phyloP scores from a whole-genome alignment of 371 early-diverging fungal species.

The Apophysomyces variabilis region DNA sequence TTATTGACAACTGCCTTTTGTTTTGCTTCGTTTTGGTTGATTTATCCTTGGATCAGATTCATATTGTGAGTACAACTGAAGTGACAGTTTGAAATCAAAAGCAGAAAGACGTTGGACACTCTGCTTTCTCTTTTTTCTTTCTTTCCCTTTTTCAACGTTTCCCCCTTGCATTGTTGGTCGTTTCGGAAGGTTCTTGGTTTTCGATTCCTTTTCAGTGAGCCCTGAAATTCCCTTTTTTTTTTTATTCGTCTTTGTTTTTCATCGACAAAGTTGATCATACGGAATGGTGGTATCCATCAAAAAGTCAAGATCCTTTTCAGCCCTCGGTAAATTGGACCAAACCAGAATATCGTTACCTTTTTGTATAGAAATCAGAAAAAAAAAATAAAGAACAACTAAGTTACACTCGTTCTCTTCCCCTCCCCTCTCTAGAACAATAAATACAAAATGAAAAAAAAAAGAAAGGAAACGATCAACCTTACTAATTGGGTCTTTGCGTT shows the following conservation, averaged over 20 bases:
- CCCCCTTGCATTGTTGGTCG: background rate
- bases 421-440: too few relatives aligned
- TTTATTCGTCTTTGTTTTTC: background rate
- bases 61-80: too few relatives aligned
- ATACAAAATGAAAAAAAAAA: too few relatives aligned
- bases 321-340: slow-evolving; percentile 32
- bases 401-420: background rate
- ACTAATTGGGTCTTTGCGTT: slow-evolving; percentile 30
- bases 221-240: too few relatives aligned
- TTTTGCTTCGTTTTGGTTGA: too few relatives aligned
- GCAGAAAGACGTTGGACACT: background rate
- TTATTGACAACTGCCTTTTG: too few relatives aligned
- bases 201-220: too few relatives aligned
- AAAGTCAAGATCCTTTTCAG: slow-evolving; percentile 29
- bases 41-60: too few relatives aligned
- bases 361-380: background rate
- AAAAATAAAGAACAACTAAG: background rate
- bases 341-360: slow-evolving; percentile 23
- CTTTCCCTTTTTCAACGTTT: background rate
- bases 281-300: slow-evolving; percentile 27
- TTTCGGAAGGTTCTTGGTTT: slow-evolving; percentile 2
- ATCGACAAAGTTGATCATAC: slow-evolving; percentile 28
- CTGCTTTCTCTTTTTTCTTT: background rate
- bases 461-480: background rate
- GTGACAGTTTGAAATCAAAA: too few relatives aligned